phyloP scores from a whole-genome alignment of 176 grass and related monocot species.

The Eragrostis nindensis region DNA sequence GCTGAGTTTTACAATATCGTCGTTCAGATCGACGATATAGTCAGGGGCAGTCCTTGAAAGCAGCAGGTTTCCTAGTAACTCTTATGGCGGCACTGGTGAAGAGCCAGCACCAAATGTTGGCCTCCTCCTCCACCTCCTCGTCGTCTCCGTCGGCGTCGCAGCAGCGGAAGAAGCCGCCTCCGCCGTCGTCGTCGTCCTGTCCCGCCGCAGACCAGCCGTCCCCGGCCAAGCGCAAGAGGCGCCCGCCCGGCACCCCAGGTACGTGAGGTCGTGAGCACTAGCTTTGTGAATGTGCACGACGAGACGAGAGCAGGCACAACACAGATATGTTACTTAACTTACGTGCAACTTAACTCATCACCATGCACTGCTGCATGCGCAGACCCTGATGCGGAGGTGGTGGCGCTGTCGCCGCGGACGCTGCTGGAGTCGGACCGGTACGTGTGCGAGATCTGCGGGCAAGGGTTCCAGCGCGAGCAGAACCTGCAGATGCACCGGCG shows the following conservation, averaged over 20 bases:
- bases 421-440: slow-evolving; percentile 91
- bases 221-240: slow-evolving; percentile 74
- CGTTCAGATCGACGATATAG: not conserved
- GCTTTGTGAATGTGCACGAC: not conserved
- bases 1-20: not conserved
- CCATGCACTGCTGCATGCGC: not conserved
- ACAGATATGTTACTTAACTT: too few relatives aligned
- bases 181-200: not conserved
- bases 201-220: slow-evolving; percentile 48
- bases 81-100: slow-evolving; percentile 67
- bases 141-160: slow-evolving; percentile 39
- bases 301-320: not conserved
- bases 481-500: slow-evolving; percentile 97
- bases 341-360: not conserved
- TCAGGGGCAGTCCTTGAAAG: slow-evolving; percentile 13
- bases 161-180: not conserved
- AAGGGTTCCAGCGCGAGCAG: slow-evolving; percentile 90
- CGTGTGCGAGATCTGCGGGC: slow-evolving; percentile 94
- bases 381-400: slow-evolving; percentile 94
- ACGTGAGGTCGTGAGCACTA: not conserved
- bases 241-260: slow-evolving; percentile 81
- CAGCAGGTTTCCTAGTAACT: too few relatives aligned
- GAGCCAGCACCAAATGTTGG: slow-evolving; percentile 78
- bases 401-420: slow-evolving; percentile 80
- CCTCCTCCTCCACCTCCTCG: slow-evolving; percentile 53